Evolutionary conservation across 108 stramenopile genomes (phyloP), one percentile per base, ranked within the genome.

Genomic region (Chaetoceros tenuissimus): DNA sequence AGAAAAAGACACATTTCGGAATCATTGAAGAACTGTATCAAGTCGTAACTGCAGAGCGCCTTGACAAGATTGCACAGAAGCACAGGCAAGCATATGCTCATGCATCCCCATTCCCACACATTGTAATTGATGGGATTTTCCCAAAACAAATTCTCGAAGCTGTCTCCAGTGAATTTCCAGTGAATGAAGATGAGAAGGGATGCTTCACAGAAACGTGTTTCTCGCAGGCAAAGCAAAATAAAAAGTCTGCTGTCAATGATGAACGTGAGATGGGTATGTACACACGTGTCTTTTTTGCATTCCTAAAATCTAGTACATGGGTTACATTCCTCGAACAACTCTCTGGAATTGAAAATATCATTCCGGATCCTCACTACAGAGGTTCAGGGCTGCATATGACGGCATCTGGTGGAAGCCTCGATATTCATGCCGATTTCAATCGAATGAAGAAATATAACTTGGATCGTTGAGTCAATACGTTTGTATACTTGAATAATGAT

Each of bases 381-480:
- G 69, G 69, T 22, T 31, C 51, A 13, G 69, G 69, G 2, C n/a
- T 70, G 48, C 69, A 70, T 44, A 47, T 70, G 16, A 70, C 69
- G 28, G 64, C 58, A 0, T 20, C 63, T 10, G 69, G 69, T 18
- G 69, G 69, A 7, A 70, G 59, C 13, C 44, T 75, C 44, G 24
- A 75, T 28, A 66, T 75, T 48, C 67, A 75, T 53, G 62, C 73
- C 53, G 73, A 75, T 57, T 69, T 66, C 44, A 68, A 69, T 24
- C 25, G 25, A 22, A 55, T 66, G 27, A 26, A 45, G 1, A 25
- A 13, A 13, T 31, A 34, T 27, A 27, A 66, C 5, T 34, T 70
- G 28, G 69, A 69, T 49, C 64, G 73, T 18, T 49, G 73, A 13
- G 63, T 75, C 16, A 75, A 69, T 31, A 19, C 57, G 3, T 75